phyloP scores from a whole-genome alignment of 177 flowering plant species.

The Vitis hybrid region DNA sequence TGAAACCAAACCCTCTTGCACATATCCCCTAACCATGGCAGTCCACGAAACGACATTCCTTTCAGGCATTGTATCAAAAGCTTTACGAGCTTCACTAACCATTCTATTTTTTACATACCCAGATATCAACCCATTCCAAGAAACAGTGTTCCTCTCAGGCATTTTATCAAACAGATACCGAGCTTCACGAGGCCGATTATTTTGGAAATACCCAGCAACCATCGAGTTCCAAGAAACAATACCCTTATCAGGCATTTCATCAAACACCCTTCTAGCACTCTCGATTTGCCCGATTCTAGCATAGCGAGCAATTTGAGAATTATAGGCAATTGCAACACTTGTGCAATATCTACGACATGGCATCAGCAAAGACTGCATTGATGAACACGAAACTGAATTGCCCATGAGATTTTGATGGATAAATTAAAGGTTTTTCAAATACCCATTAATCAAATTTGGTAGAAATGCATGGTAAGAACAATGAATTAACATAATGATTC shows the following conservation, averaged over 20 bases:
- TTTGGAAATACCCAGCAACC: conserved; percentile 40
- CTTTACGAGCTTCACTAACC: conserved; percentile 37
- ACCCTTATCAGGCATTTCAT: conserved; percentile 25
- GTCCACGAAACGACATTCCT: conserved; percentile 58
- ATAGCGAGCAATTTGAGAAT: conserved; percentile 28
- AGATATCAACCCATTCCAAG: conserved; percentile 51
- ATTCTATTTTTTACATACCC: conserved; percentile 49
- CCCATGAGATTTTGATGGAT: not conserved
- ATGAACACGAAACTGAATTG: not conserved
- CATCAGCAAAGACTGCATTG: conserved; percentile 10
- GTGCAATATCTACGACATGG: conserved; percentile 23
- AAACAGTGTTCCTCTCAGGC: conserved; percentile 39
- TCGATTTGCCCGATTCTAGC: conserved; percentile 43
- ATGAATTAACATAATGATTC: no score
- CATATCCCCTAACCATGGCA: conserved; percentile 48
- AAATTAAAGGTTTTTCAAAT: not conserved
- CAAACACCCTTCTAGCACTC: conserved; percentile 43
- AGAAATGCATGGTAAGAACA: no score
- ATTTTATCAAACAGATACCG: conserved; percentile 30
- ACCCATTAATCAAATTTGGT: no score
- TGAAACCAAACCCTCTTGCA: conserved; percentile 35
- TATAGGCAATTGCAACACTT: conserved; percentile 8
- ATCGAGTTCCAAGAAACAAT: conserved; percentile 50
- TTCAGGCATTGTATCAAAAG: conserved; percentile 48
- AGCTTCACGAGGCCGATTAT: conserved; percentile 25